A percentile compares a stretch with the other conserved stretches of the same genome.
phyloP scores from a whole-genome alignment of 2,329 filamentous ascomycete genomes.

The Aschersonia sp. region DNA sequence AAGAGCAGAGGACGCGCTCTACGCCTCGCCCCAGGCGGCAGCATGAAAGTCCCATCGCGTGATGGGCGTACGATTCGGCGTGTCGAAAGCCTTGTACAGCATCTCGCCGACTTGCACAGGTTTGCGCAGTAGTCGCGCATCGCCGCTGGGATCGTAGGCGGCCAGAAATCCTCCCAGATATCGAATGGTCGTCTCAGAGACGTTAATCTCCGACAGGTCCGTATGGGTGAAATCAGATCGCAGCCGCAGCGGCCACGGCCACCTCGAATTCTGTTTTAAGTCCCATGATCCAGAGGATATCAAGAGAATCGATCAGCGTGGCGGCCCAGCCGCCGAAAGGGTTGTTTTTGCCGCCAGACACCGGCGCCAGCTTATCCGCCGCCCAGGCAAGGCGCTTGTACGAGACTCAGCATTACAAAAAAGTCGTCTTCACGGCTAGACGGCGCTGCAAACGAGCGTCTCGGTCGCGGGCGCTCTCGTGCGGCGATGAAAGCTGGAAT shows the following conservation, averaged over 20 bases:
- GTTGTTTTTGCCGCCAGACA: conserved; percentile 28
- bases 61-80: conserved; percentile 31
- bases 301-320: conserved; percentile 43
- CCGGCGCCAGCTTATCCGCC: conserved; percentile 33
- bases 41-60: conserved; percentile 10
- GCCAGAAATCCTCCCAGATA: conserved; percentile 35
- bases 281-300: conserved; percentile 48
- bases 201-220: conserved; percentile 22
- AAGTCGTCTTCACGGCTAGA: conserved; percentile 26
- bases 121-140: conserved; percentile 27
- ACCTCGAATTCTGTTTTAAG: conserved; percentile 38
- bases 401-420: conserved; percentile 29
- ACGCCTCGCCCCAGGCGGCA: conserved; percentile 9
- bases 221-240: conserved; percentile 36
- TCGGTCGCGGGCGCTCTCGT: neutral
- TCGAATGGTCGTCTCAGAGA: conserved; percentile 40
- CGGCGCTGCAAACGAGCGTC: conserved; percentile 16
- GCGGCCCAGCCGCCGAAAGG: conserved; percentile 40
- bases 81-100: conserved; percentile 37
- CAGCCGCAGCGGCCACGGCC: conserved; percentile 31
- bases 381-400: conserved; percentile 38
- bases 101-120: conserved; percentile 35
- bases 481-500: neutral
- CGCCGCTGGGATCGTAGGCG: conserved; percentile 32
- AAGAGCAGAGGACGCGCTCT: conserved; percentile 17